Evolutionary conservation across 345 rosid species (phyloP), one percentile per base, ranked within the genome.

Genomic region (Geranium brycei): DNA sequence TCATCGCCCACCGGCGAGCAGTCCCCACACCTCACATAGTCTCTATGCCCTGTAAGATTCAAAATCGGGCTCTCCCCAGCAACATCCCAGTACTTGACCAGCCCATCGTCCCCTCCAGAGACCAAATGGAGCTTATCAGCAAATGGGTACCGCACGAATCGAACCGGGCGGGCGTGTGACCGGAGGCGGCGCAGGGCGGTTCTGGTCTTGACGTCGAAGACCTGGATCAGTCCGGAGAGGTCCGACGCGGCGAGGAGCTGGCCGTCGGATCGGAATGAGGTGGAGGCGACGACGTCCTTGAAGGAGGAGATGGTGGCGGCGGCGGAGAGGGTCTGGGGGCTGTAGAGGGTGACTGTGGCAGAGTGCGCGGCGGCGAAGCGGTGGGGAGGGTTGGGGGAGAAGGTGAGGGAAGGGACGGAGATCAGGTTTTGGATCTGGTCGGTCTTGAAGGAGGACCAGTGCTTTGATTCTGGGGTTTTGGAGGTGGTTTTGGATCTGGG

Each of bases 51-150:
- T 18, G 72, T 0, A 30, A 93, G 70, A 70, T 93, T 80, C 68
- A 75, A 68, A 2, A 90, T 70, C 64, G 83, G 84, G 14, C 66
- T 82, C 69, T 78, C 83, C 1, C 80, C 88, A 1, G 91, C 88
- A 19, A 92, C 97, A 64, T 92, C 99, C 99, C 97, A 92, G 62
- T 86, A 92, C 70, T 92, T 92, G 18, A 92, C 99, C 2, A 92
- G 65, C 3, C 83, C 87, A 40, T 93, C 99, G 62, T 93, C 99
- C 0, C 99, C 96, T 19, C 97, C 97, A 0, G 99, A 90, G 2
- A 93, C 76, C 64, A 93, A 71, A 67, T 87, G 99, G 28, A 90
- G 88, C 86, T 88, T 93, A 62, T 93, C 99, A 14, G 78, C 79
- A 61, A 60, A 57, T 0, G 97, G 97, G 72, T 83, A 93, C 79